A percentile compares a stretch with the other conserved stretches of the same genome.
Conservation (phyloP, 306 rosid species). For the Cercis canadensis region DNA sequence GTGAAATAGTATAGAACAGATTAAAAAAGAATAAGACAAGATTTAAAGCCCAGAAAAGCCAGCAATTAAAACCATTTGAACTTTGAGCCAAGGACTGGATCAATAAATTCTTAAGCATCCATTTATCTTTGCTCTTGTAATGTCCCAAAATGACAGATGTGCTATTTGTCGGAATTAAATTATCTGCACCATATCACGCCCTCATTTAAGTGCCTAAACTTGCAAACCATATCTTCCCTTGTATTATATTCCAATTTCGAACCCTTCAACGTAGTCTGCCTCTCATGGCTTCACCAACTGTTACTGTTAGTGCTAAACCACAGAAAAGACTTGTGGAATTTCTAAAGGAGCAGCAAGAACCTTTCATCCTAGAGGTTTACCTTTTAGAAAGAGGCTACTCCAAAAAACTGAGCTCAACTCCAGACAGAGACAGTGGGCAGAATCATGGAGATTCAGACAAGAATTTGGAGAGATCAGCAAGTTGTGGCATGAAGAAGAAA, state of each 20-base stretch:
- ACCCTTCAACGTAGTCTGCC: conserved; percentile 18
- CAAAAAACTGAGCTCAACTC: conserved; percentile 38
- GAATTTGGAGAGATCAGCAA: conserved; percentile 35
- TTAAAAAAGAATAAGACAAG: conserved; percentile 8
- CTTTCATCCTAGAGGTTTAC: conserved; percentile 69
- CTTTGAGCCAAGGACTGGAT: conserved; percentile 1
- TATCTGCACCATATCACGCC: conserved; percentile 42
- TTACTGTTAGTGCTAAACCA: conserved; percentile 35
- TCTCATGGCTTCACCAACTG: conserved; percentile 60
- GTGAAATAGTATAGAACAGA: not conserved
- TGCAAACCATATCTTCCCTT: conserved; percentile 23
- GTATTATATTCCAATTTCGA: not conserved
- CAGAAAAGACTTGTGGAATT: conserved; percentile 66
- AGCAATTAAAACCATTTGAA: conserved; percentile 33
- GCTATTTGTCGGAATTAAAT: conserved; percentile 36
- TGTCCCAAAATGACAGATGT: conserved; percentile 47
- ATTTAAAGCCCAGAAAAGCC: conserved; percentile 12
- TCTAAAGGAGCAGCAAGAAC: conserved; percentile 78
- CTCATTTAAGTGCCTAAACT: conserved; percentile 30
- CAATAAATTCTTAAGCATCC: conserved; percentile 24
- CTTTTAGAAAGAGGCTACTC: conserved; percentile 65
- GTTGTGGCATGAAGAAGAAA: conserved; percentile 34
- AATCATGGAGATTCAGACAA: conserved; percentile 39
- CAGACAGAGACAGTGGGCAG: conserved; percentile 12
- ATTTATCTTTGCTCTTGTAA: conserved; percentile 13